Evolutionary conservation across 2,329 filamentous ascomycete species (phyloP).

Genomic region (Pseudofabraea citricarpa): DNA sequence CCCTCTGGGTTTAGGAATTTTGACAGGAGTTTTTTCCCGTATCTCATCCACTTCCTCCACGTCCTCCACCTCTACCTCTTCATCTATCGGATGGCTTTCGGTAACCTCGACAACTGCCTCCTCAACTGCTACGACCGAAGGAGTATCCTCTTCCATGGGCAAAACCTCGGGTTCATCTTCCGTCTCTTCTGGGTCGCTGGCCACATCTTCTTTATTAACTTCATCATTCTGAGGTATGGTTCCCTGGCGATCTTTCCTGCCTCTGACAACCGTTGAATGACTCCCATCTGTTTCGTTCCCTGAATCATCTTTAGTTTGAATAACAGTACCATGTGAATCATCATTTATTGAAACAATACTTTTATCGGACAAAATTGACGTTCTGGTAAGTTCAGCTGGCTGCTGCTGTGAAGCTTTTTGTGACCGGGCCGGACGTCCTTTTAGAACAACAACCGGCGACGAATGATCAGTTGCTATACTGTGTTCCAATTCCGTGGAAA

Average conservation of each 20-base stretch:
- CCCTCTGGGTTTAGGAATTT: too few relatives aligned
- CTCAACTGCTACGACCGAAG: not conserved
- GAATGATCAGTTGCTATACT: constrained; percentile 20
- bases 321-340: constrained; percentile 5
- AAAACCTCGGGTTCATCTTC: constrained; percentile 6
- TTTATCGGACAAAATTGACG: constrained; percentile 15
- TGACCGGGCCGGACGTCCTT: constrained; percentile 15
- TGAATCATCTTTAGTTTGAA: constrained; percentile 25
- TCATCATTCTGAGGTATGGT: constrained; percentile 5
- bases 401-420: constrained; percentile 12
- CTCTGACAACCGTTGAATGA: constrained; percentile 22
- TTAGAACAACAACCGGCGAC: constrained; percentile 15
- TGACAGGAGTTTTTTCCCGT: too few relatives aligned
- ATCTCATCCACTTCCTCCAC: too few relatives aligned
- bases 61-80: too few relatives aligned
- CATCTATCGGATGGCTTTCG: too few relatives aligned
- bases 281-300: constrained; percentile 29
- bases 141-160: constrained; percentile 1
- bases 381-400: constrained; percentile 12
- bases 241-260: constrained; percentile 12
- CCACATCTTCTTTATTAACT: constrained; percentile 11
- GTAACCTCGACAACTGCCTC: too few relatives aligned
- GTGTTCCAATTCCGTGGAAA: constrained; percentile 17
- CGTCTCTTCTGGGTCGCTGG: constrained; percentile 10
- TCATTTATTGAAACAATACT: constrained; percentile 7